These are phyloP conservation scores for Cairneyella variabilis DNA, from an alignment of 495 filamentous ascomycete species.

Conservation along the genomic window DNA sequence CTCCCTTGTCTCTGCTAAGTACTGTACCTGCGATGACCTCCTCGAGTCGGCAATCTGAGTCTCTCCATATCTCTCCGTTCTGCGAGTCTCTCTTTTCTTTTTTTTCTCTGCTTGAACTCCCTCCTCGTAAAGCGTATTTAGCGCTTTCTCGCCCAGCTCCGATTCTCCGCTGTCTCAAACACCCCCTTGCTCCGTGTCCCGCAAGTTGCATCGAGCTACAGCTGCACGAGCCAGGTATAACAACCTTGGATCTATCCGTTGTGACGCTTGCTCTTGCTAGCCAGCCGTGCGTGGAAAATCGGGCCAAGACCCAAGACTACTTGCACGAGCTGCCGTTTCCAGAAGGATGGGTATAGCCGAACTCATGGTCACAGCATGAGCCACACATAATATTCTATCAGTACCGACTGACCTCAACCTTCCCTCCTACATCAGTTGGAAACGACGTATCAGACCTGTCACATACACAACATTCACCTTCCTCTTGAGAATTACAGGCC, in stretches of 20 bases:
- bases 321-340: constrained; percentile 24
- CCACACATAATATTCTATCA: constrained; percentile 19
- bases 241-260: constrained; percentile 20
- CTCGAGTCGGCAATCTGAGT: background rate
- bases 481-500: constrained; percentile 3
- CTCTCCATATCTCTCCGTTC: background rate
- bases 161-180: constrained; percentile 10
- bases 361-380: constrained; percentile 23
- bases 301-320: background rate
- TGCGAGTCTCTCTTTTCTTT: background rate
- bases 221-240: constrained; percentile 17
- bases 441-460: constrained; percentile 3
- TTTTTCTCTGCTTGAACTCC: background rate
- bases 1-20: background rate
- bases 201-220: constrained; percentile 10
- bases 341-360: constrained; percentile 26
- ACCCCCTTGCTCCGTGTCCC: constrained; percentile 20
- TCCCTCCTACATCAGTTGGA: constrained; percentile 1
- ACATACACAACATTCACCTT: background rate
- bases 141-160: too few species aligned
- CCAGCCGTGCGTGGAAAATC: constrained; percentile 14
- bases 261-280: constrained; percentile 15
- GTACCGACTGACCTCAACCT: constrained; percentile 18
- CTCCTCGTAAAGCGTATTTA: too few species aligned
- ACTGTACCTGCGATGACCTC: background rate